phyloP scores from a whole-genome alignment of 2,329 filamentous ascomycete genomes.

The Fusarium vanettenii region DNA sequence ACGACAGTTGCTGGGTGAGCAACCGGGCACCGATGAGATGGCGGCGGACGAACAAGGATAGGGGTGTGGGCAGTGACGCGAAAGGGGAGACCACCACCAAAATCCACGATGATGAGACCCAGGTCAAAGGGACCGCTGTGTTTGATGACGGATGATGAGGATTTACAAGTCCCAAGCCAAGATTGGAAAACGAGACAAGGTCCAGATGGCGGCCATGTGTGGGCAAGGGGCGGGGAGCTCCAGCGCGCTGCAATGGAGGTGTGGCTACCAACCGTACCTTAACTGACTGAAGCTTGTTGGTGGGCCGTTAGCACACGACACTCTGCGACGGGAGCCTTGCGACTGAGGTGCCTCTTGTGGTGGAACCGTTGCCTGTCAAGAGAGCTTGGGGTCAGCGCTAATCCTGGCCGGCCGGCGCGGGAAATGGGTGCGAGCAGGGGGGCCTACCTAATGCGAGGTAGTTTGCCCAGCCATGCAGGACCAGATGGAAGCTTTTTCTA shows the following conservation, averaged over 20 bases:
- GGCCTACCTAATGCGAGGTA: conserved; percentile 7
- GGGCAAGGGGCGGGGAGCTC: conserved; percentile 30
- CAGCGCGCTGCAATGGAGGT: conserved; percentile 11
- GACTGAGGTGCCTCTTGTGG: conserved; percentile 21
- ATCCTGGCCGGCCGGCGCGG: conserved; percentile 28
- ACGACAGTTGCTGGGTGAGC: conserved; percentile 7
- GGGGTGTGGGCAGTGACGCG: conserved; percentile 6
- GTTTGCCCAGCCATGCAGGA: background rate
- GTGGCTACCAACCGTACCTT: conserved; percentile 28
- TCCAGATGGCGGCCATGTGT: conserved; percentile 35
- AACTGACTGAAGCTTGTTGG: conserved; percentile 21
- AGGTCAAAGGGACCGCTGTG: conserved; percentile 14
- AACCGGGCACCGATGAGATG: conserved; percentile 29
- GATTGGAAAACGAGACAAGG: conserved; percentile 30
- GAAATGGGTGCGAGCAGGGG: conserved; percentile 36
- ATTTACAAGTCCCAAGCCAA: conserved; percentile 24
- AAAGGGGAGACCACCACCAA: conserved; percentile 9
- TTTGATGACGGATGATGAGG: conserved; percentile 17
- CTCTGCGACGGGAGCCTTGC: conserved; percentile 25
- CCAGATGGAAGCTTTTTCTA: conserved; percentile 1
- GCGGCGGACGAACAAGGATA: conserved; percentile 16
- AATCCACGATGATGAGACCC: conserved; percentile 4
- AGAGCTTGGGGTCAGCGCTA: conserved; percentile 38
- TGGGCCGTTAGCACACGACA: conserved; percentile 36
- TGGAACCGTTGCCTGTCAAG: conserved; percentile 43